Evolutionary conservation across 352 stramenopile genomes (phyloP).

Genomic region (Pythium dissimile): DNA sequence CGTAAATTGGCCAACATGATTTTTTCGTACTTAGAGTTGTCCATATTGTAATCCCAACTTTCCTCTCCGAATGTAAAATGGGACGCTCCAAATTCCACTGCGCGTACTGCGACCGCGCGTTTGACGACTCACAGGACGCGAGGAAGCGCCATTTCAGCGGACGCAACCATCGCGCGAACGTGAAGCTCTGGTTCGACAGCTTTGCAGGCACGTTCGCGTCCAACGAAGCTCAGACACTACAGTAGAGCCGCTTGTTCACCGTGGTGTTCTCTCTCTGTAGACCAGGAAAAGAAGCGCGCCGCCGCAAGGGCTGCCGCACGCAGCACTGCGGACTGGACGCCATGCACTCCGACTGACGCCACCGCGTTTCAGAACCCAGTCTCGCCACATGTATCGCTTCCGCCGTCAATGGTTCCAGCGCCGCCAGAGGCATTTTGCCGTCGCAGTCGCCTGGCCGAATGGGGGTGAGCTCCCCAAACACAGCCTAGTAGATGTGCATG

Average conservation of each 20-base stretch:
- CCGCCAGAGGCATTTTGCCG: slow-evolving; percentile 46
- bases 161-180: slow-evolving; percentile 75
- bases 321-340: not conserved
- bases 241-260: not conserved
- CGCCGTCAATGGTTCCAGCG: slow-evolving; percentile 72
- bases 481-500: not conserved
- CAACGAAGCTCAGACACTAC: not conserved
- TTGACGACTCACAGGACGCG: slow-evolving; percentile 74
- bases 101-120: slow-evolving; percentile 81
- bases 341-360: not conserved
- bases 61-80: slow-evolving; percentile 27
- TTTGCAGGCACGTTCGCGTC: slow-evolving; percentile 45
- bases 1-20: slow-evolving; percentile 25
- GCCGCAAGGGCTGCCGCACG: not conserved
- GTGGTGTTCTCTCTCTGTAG: not conserved
- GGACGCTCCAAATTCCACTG: slow-evolving; percentile 54
- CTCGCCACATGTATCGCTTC: slow-evolving; percentile 22
- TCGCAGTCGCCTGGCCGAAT: slow-evolving; percentile 35
- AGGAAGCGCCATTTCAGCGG: slow-evolving; percentile 60
- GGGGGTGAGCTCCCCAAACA: slow-evolving; percentile 40
- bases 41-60: not conserved
- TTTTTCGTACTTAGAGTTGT: slow-evolving; percentile 21
- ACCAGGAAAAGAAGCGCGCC: slow-evolving; percentile 6
- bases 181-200: slow-evolving; percentile 85
- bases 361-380: too few relatives aligned